Base-by-base conservation (phyloP, 192 early-diverging fungal species). In the Umbelopsis sp. region DNA sequence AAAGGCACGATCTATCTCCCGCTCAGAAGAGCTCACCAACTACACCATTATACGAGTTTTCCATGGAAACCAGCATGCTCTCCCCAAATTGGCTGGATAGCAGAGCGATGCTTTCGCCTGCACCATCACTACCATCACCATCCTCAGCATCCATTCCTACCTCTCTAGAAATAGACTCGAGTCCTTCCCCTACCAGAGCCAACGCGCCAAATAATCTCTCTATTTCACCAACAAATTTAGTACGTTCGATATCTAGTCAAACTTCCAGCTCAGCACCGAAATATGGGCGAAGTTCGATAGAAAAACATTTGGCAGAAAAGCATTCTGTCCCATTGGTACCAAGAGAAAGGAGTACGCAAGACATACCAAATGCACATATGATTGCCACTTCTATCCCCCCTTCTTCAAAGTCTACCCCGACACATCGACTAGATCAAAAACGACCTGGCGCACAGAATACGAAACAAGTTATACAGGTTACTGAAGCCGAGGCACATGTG, bases 401-500 rank as follows among this genome's bases (percentile, higher is more conserved):
- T 29, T 62, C 56, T 5, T 62, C 56, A 16, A 62, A 62, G 17
- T 62, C 56, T 20, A 62, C 56, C 14, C 56, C 56, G 12, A 62
- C 56, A 0, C 9, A 62, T 7, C 56, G 56, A 34, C 26, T 6
- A 31, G 56, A 62, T 34, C 29, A 31, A 62, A 62, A 32, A 62
- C 56, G 56, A 32, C 56, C 26, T 7, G 29, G 3, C 1, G 56
- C 31, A 11, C 56, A 62, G 12, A 62, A 62, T 31, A 62, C 14
- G 14, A 36, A 62, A 20, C 56, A 70, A 1, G 4, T 70, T 50
- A 31, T 53, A 14, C 68, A 32, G 7, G 14, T 53, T 9, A 38
- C 49, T 7, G 82, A 85, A 32, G 77, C 79, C 2, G 91, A 91
- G 20, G 83, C 87, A 25, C 84, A 80, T 66, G 84, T 94, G 38